These are phyloP conservation scores for Cyclostephanos tholiformis DNA, from an alignment of 108 stramenopile genomes.

Conservation along the genomic window DNA sequence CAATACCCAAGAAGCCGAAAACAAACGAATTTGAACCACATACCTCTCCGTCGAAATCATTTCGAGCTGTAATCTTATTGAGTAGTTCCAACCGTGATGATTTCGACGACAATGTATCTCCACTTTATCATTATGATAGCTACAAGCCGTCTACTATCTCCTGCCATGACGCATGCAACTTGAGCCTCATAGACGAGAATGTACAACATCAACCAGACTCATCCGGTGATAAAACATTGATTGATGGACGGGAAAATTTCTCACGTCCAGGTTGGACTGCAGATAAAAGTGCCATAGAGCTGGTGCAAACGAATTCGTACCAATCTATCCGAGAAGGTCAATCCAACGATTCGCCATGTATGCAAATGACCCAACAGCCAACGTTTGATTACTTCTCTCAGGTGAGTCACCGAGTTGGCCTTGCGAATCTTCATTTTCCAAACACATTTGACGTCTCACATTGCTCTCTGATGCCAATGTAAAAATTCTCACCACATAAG, in stretches of 20 bases:
- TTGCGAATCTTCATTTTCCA: background rate
- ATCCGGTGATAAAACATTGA: background rate
- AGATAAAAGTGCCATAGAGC: background rate
- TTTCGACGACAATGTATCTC: background rate
- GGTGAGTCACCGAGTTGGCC: conserved; percentile 8
- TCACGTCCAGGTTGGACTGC: background rate
- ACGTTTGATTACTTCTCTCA: conserved; percentile 39
- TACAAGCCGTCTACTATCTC: background rate
- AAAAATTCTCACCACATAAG: background rate
- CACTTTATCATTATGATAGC: background rate
- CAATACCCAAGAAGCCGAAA: background rate
- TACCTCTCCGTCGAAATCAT: background rate
- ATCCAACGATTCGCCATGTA: conserved; percentile 1
- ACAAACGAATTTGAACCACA: background rate
- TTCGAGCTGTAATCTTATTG: background rate
- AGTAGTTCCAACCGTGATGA: background rate
- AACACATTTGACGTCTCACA: background rate
- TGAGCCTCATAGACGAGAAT: background rate
- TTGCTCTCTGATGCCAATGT: background rate
- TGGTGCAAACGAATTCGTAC: background rate
- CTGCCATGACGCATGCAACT: background rate
- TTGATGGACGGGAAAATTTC: background rate
- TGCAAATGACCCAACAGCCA: conserved; percentile 33
- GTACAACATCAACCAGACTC: background rate
- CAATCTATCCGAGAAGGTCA: background rate